Conservation (phyloP, 345 rosid species). For the Lumnitzera littorea region DNA sequence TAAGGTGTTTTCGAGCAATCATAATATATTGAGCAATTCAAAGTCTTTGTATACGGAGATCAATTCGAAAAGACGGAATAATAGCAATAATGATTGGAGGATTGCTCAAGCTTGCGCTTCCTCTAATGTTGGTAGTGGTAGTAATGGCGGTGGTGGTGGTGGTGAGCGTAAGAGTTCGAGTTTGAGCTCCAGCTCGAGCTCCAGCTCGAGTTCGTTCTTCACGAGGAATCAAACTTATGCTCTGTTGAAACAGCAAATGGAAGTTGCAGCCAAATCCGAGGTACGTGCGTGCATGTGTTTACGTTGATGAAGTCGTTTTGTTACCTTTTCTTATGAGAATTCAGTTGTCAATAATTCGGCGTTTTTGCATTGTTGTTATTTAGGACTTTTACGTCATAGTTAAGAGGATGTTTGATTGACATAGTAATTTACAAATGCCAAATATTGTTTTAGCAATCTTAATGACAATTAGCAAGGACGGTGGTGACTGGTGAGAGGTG, state of each 20-base stretch:
- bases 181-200: constrained; percentile 12
- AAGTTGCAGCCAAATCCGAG: constrained; percentile 46
- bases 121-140: constrained; percentile 19
- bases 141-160: constrained; percentile 14
- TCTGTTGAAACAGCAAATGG: constrained; percentile 56
- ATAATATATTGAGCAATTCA: constrained; percentile 13
- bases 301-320: background rate
- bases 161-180: constrained; percentile 27
- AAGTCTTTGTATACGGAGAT: constrained; percentile 11
- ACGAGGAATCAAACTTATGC: constrained; percentile 56
- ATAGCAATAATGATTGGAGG: constrained; percentile 12
- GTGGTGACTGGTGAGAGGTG: too few relatives aligned
- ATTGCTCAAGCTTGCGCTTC: constrained; percentile 28
- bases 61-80: constrained; percentile 8
- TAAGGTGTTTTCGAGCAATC: constrained; percentile 26
- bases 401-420: too few relatives aligned
- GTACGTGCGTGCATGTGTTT: background rate
- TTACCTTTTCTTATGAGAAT: background rate
- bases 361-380: background rate
- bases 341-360: background rate
- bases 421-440: too few relatives aligned
- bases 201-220: constrained; percentile 22
- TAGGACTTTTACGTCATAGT: too few relatives aligned
- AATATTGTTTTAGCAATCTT: too few relatives aligned
- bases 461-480: too few relatives aligned